Percentiles rank a stretch among this genome's conserved stretches.
Conservation (phyloP, 1,284 basidiomycete genomes). For the Leccinum griseonigrum region DNA sequence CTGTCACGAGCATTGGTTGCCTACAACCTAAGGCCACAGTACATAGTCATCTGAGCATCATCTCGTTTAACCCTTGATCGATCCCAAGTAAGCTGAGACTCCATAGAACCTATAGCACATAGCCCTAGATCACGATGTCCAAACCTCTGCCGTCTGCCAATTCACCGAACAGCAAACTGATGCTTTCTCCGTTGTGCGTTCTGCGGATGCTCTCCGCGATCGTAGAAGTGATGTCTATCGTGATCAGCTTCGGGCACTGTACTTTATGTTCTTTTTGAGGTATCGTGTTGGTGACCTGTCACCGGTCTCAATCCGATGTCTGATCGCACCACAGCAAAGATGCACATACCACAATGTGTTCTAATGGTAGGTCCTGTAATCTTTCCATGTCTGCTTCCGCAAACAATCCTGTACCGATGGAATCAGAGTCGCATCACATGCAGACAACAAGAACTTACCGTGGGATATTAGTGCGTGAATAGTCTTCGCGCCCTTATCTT, state of each 20-base stretch:
- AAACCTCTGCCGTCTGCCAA: conserved; percentile 56
- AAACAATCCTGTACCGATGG: conserved; percentile 63
- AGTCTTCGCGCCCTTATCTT: conserved; percentile 85
- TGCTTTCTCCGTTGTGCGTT: conserved; percentile 95
- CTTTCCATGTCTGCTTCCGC: conserved; percentile 82
- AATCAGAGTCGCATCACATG: conserved; percentile 2
- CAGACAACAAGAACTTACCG: conserved; percentile 49
- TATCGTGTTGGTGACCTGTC: conserved; percentile 75
- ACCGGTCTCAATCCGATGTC: not conserved
- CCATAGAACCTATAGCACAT: not conserved
- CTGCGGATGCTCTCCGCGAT: conserved; percentile 95
- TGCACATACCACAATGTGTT: conserved; percentile 84
- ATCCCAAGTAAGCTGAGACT: not conserved
- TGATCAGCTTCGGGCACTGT: conserved; percentile 61
- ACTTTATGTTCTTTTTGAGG: conserved; percentile 59
- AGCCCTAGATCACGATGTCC: conserved; percentile 33
- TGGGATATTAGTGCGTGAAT: conserved; percentile 93
- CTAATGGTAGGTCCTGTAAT: conserved; percentile 78
- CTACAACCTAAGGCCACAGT: too few species aligned
- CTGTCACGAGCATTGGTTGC: too few species aligned
- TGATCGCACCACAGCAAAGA: not conserved
- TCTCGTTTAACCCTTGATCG: not conserved
- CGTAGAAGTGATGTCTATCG: conserved; percentile 86
- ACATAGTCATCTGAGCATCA: not conserved
- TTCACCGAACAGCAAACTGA: conserved; percentile 78